Conservation (phyloP, 2,329 filamentous ascomycete genomes). For the Graphium sp. region DNA sequence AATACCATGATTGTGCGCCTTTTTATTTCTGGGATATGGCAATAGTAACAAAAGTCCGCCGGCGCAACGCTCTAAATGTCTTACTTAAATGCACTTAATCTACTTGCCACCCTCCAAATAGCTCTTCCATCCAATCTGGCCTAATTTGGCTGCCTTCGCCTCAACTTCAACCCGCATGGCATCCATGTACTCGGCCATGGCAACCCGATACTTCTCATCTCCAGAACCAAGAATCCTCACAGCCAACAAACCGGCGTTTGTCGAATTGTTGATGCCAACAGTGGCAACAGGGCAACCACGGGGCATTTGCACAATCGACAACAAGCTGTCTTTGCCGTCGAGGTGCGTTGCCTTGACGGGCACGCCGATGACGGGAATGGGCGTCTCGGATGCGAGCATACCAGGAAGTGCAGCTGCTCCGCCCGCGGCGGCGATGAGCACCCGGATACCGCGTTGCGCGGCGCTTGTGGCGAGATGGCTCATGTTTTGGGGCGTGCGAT, state of each 20-base stretch:
- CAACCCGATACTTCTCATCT: constrained; percentile 35
- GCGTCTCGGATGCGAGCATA: constrained; percentile 57
- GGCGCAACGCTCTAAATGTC: too few species aligned
- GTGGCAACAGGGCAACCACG: constrained; percentile 57
- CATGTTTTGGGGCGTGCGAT: constrained; percentile 59
- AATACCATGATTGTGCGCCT: too few species aligned
- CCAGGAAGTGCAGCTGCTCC: constrained; percentile 59
- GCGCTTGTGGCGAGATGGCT: constrained; percentile 47
- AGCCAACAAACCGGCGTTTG: constrained; percentile 60
- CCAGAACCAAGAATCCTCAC: constrained; percentile 47
- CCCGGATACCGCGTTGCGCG: constrained; percentile 47
- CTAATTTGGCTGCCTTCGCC: constrained; percentile 40
- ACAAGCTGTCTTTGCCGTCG: constrained; percentile 54
- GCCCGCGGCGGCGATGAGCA: constrained; percentile 61
- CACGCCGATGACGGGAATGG: constrained; percentile 61
- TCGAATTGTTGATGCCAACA: constrained; percentile 66
- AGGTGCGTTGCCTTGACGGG: constrained; percentile 59
- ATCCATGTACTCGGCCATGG: constrained; percentile 43
- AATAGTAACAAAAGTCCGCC: constrained; percentile 40
- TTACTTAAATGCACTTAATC: constrained; percentile 8
- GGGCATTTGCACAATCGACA: constrained; percentile 67
- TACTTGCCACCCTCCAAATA: constrained; percentile 26
- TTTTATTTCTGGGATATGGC: constrained; percentile 80
- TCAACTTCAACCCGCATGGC: constrained; percentile 47
- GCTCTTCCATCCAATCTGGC: constrained; percentile 35